These are phyloP conservation scores for Earliella scabrosa DNA, from an alignment of 1,284 basidiomycete species.

Conservation along the genomic window DNA sequence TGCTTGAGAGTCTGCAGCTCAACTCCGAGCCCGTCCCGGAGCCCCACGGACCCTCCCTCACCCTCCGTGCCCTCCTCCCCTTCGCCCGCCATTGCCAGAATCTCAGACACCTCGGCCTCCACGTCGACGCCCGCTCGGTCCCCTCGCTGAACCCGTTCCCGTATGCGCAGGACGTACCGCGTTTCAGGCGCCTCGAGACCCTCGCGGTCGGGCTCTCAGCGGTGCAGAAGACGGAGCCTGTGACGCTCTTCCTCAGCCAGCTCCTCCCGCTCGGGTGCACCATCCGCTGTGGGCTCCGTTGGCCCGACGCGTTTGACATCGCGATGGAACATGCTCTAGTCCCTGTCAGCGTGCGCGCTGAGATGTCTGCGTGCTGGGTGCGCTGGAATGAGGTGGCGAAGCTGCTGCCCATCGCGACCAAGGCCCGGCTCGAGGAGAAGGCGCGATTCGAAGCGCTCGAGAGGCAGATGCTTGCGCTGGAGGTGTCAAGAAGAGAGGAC, in stretches of 20 bases:
- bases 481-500: constrained; percentile 49
- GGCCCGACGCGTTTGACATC: constrained; percentile 35
- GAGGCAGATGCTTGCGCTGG: constrained; percentile 48
- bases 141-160: constrained; percentile 5
- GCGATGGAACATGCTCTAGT: constrained; percentile 32
- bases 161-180: constrained; percentile 11
- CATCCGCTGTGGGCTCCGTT: constrained; percentile 43
- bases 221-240: constrained; percentile 42
- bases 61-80: constrained; percentile 50
- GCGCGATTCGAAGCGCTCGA: constrained; percentile 43
- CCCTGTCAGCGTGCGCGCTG: constrained; percentile 27
- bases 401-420: constrained; percentile 31
- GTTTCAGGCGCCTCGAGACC: constrained; percentile 44
- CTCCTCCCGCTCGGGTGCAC: constrained; percentile 46
- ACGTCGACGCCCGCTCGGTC: constrained; percentile 45
- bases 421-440: constrained; percentile 38
- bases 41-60: constrained; percentile 37
- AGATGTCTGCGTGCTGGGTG: constrained; percentile 25
- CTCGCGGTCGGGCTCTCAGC: constrained; percentile 57
- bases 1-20: constrained; percentile 49
- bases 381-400: constrained; percentile 32
- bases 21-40: constrained; percentile 54
- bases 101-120: constrained; percentile 55
- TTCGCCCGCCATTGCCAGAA: constrained; percentile 58
- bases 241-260: constrained; percentile 57